These are phyloP conservation scores for Monosporascus sp. DNA, from an alignment of 2,329 filamentous ascomycete genomes.

Conservation along the genomic window DNA sequence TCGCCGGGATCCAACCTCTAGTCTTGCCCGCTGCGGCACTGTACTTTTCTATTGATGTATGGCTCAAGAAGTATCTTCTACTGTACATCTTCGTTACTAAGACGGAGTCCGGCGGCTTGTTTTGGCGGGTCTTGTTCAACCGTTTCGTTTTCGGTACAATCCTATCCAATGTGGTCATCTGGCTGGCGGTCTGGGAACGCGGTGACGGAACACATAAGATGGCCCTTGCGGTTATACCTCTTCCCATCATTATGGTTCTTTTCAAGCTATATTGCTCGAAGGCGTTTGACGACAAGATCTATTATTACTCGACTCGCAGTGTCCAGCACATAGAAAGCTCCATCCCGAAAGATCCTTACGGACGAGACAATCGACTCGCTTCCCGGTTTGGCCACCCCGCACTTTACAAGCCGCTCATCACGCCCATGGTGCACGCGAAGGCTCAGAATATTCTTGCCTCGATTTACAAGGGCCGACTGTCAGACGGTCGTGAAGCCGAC, in stretches of 20 bases:
- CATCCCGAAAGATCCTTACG: slow-evolving; percentile 45
- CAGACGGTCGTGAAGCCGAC: slow-evolving; percentile 58
- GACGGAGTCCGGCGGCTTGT: slow-evolving; percentile 88
- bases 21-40: slow-evolving; percentile 80
- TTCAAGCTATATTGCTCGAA: slow-evolving; percentile 84
- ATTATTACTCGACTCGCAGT: slow-evolving; percentile 70
- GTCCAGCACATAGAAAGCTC: slow-evolving; percentile 41
- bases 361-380: slow-evolving; percentile 61
- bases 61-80: slow-evolving; percentile 90
- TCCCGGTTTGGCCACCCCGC: slow-evolving; percentile 86
- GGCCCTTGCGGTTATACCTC: slow-evolving; percentile 65
- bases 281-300: slow-evolving; percentile 72
- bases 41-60: slow-evolving; percentile 83
- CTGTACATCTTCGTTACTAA: slow-evolving; percentile 96
- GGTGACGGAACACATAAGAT: slow-evolving; percentile 55
- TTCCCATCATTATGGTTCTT: slow-evolving; percentile 69
- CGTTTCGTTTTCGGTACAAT: slow-evolving; percentile 80
- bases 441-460: slow-evolving; percentile 81
- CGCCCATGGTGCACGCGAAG: slow-evolving; percentile 91
- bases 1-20: slow-evolving; percentile 79
- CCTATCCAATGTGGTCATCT: slow-evolving; percentile 72
- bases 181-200: slow-evolving; percentile 67
- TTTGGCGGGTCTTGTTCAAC: slow-evolving; percentile 90
- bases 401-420: slow-evolving; percentile 82
- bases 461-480: slow-evolving; percentile 77